Evolutionary conservation across 805 yeast species (phyloP).

Genomic region (Tetrapisispora arboricola): DNA sequence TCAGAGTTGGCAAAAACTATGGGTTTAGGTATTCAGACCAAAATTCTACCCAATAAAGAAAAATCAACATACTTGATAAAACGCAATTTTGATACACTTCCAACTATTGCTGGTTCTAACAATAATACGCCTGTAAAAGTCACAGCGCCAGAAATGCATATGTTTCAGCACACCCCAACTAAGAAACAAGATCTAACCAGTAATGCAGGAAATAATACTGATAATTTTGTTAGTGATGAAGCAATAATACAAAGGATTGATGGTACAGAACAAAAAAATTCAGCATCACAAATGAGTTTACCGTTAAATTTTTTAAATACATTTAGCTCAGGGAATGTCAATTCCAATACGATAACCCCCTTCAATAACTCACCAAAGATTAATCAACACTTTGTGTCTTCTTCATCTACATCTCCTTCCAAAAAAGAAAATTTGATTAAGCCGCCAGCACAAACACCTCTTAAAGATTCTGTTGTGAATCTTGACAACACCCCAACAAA

Average conservation of each 20-base stretch:
- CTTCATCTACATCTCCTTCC: slow-evolving; percentile 34
- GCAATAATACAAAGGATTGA: too few species aligned
- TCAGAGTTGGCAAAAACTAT: slow-evolving; percentile 4
- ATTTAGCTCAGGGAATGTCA: not conserved
- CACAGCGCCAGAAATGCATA: slow-evolving; percentile 15
- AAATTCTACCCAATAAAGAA: not conserved
- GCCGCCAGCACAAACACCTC: not conserved
- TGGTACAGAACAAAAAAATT: too few species aligned
- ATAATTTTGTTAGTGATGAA: not conserved
- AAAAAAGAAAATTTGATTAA: not conserved
- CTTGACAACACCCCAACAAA: slow-evolving; percentile 15
- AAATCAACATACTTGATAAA: slow-evolving; percentile 3
- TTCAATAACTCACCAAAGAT: slow-evolving; percentile 5
- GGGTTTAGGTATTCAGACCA: slow-evolving; percentile 13
- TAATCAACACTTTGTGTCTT: slow-evolving; percentile 30
- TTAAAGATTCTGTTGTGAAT: not conserved
- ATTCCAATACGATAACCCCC: not conserved
- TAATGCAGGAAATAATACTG: too few species aligned
- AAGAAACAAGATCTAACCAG: slow-evolving; percentile 5
- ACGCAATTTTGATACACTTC: slow-evolving; percentile 16
- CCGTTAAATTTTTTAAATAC: not conserved
- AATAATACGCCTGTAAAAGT: slow-evolving; percentile 18
- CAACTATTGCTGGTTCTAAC: slow-evolving; percentile 24
- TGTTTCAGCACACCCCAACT: slow-evolving; percentile 22
- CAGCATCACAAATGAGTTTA: too few species aligned